Evolutionary conservation across 2,329 filamentous ascomycete species (phyloP).

Genomic region (Leptographium radiaticola): DNA sequence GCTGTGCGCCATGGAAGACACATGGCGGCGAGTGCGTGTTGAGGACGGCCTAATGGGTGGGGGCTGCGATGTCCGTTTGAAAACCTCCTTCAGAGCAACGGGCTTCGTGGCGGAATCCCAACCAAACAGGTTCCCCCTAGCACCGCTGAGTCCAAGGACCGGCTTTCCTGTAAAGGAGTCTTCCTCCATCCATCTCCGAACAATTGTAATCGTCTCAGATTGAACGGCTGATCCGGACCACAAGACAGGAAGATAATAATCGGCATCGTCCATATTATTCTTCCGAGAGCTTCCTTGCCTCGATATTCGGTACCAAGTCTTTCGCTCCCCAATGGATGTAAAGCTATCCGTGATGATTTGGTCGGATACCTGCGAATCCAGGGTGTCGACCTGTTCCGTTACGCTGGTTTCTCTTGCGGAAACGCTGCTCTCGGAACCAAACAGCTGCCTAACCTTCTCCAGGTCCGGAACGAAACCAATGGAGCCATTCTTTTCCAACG

Average conservation of each 20-base stretch:
- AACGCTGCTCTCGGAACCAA: background rate
- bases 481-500: background rate
- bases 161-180: conserved; percentile 42
- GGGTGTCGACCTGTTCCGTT: background rate
- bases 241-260: conserved; percentile 44
- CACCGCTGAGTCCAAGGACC: conserved; percentile 25
- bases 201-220: conserved; percentile 40
- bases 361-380: conserved; percentile 26
- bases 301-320: conserved; percentile 52
- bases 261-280: conserved; percentile 39
- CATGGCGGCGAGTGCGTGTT: background rate
- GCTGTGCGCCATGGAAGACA: background rate
- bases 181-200: conserved; percentile 54
- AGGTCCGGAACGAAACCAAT: background rate
- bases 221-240: conserved; percentile 45
- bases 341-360: conserved; percentile 39
- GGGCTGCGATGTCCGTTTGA: conserved; percentile 21
- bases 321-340: conserved; percentile 41
- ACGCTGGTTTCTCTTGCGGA: background rate
- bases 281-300: conserved; percentile 44
- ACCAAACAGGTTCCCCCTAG: conserved; percentile 40
- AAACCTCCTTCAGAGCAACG: conserved; percentile 34
- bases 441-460: background rate
- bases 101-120: conserved; percentile 43
- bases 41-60: background rate